Base-by-base conservation (phyloP, 75 land plant genomes). In the Selaginella moellendorffii region DNA sequence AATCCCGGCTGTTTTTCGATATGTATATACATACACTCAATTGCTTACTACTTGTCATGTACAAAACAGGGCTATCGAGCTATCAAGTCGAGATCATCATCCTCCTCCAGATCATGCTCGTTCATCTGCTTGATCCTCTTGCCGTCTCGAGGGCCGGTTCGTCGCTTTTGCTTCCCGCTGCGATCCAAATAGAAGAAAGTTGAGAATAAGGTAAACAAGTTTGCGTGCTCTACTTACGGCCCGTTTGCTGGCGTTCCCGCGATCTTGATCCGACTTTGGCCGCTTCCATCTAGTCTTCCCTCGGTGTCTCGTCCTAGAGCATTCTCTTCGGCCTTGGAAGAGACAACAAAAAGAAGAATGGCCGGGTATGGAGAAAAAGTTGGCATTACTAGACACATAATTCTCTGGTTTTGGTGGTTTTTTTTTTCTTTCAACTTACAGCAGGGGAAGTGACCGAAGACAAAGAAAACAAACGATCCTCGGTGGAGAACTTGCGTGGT, bases 401-500 rank as follows among this genome's bases (percentile, higher is more conserved):
- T n/a, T n/a, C n/a, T n/a, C n/a, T n/a, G n/a, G n/a, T n/a, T n/a
- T n/a, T n/a, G n/a, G n/a, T n/a, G n/a, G n/a, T n/a, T n/a, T n/a
- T n/a, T n/a, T n/a, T n/a, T n/a, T n/a, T n/a, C n/a, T n/a, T 60
- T 28, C 59, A 19, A 76, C 85, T 69, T 83, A 91, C 97, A 23
- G 79, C 95, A 26, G 95, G 97, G 19, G 97, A 91, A n/a, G 89
- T 91, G 24, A 83, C 83, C 21, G 97, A 91, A 30, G 97, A 91
- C 52, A 88, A 65, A 2, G 97, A 91, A 69, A 91, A 91, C 12
- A 91, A 81, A 27, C 97, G 80, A 66, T 91, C 97, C 73, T 91
- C 97, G 30, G 86, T 80, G 67, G 88, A 89, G 54, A 92, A 92
- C 53, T 92, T 92, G 56, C 96, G 69, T 19, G 96, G 82, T 27